These are phyloP conservation scores for Coffea humblotiana DNA, from an alignment of 305 asterid genomes.

Conservation along the genomic window DNA sequence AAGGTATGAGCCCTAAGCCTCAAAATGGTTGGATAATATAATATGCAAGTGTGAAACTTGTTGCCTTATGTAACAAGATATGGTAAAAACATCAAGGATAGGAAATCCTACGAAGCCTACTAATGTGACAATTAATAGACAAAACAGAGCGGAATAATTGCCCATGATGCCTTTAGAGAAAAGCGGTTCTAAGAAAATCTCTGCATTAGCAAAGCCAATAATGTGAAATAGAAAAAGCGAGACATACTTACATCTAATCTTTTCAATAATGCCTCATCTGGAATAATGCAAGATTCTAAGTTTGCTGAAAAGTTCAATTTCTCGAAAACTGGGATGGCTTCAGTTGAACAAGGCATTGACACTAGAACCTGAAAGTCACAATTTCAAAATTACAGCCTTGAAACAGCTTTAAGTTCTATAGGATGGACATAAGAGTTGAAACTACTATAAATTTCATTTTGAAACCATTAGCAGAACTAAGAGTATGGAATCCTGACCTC, in stretches of 20 bases:
- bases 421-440: constrained; percentile 4
- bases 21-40: too few relatives aligned
- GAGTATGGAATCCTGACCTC: constrained; percentile 50
- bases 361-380: constrained; percentile 55
- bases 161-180: background rate
- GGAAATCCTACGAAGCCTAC: background rate
- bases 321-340: constrained; percentile 50
- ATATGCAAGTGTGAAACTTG: too few relatives aligned
- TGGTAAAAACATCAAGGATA: background rate
- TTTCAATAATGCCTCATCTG: constrained; percentile 63
- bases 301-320: constrained; percentile 51
- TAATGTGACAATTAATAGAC: too few relatives aligned
- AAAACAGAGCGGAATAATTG: background rate
- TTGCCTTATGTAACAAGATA: background rate
- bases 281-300: constrained; percentile 59
- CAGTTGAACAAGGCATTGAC: constrained; percentile 38
- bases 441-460: constrained; percentile 40
- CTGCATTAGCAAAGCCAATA: background rate
- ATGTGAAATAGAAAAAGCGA: background rate
- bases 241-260: constrained; percentile 54
- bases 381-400: constrained; percentile 19
- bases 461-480: constrained; percentile 30
- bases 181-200: background rate
- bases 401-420: constrained; percentile 19
- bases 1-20: too few relatives aligned